Percentiles rank a stretch among this genome's conserved stretches.
These are phyloP conservation scores for Yarrowia osloensis DNA, from an alignment of 805 yeast species.

Conservation along the genomic window DNA sequence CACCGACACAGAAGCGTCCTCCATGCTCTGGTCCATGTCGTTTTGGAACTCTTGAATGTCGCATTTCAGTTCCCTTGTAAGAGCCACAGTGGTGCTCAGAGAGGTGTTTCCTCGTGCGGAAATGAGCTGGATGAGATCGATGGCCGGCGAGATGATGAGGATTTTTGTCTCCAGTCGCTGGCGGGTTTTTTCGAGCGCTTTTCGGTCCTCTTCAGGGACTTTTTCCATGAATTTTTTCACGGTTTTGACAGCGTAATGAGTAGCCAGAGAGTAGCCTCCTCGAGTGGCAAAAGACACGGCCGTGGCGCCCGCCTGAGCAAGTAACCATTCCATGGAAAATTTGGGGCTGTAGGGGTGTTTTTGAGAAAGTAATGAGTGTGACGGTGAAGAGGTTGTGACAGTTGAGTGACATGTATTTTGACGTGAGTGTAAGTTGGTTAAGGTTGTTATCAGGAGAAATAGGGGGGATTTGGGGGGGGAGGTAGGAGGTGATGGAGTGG, in stretches of 20 bases:
- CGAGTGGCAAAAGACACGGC: constrained; percentile 78
- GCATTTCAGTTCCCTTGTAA: constrained; percentile 56
- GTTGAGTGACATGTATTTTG: no score
- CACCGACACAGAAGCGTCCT: constrained; percentile 42
- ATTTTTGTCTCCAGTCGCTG: constrained; percentile 58
- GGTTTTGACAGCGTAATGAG: constrained; percentile 69
- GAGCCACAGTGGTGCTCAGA: constrained; percentile 54
- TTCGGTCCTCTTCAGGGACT: constrained; percentile 54
- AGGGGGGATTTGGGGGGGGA: neutral
- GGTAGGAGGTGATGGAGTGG: neutral
- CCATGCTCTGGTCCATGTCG: constrained; percentile 37
- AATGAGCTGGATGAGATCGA: constrained; percentile 64
- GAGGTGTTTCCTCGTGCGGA: constrained; percentile 40
- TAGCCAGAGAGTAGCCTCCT: constrained; percentile 73
- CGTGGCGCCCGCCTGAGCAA: constrained; percentile 65
- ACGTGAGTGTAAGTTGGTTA: neutral
- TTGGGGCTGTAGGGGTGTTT: no score
- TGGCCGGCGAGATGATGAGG: constrained; percentile 62
- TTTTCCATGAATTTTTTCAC: constrained; percentile 56
- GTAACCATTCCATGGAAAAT: constrained; percentile 30
- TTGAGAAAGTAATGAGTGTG: no score
- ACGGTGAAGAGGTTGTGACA: no score
- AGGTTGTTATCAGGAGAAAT: constrained; percentile 24
- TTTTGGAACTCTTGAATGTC: constrained; percentile 62
- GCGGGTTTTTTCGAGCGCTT: constrained; percentile 47